Base-by-base conservation (phyloP, 2,329 filamentous ascomycete genomes). In the Alternaria atra region DNA sequence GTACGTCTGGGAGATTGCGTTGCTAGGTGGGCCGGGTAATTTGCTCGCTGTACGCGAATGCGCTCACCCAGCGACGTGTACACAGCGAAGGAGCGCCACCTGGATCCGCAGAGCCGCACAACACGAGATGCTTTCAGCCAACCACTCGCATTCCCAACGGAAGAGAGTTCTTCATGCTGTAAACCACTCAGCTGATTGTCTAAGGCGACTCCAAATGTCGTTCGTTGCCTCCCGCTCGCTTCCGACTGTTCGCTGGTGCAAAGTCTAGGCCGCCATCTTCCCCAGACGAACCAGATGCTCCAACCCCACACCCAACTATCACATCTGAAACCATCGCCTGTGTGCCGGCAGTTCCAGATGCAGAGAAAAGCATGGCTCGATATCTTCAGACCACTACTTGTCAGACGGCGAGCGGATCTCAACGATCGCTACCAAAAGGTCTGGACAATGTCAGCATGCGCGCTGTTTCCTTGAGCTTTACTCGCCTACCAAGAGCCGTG, bases 201-300 rank as follows among this genome's bases (percentile, higher is more conserved):
- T 30, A 55, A 37, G 29, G 34, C 43, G 35, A 44, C 20, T 25
- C 52, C 42, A 43, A 44, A 44, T 58, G 43, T 54, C 46, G 58
- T 64, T 63, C 61, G 54, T 52, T 39, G 48, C 47, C 55, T 48
- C 58, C 58, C 60, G 61, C 53, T 58, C 54, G 52, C 61, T 61
- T 58, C 50, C 34, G 57, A 43, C 12, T 51, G 40, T 42, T 58
- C 53, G 47, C 48, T 46, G 37, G 29, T 50, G n/a, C 17, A 34
- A 39, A 56, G 44, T 39, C 55, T 59, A 52, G 53, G 56, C 50
- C 52, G 52, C 48, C 32, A 50, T 66, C 59, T 60, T 56, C 55
- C 55, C 61, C 64, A 51, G 60, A 60, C 65, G 61, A 68, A 64
- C 64, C 55, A 64, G 48, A 52, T 60, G 52, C 58, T 42, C 32